Evolutionary conservation across 2,329 filamentous ascomycete genomes (phyloP), one percentile per base, ranked within the genome.

Genomic region (Trichoderma afroharzianum): DNA sequence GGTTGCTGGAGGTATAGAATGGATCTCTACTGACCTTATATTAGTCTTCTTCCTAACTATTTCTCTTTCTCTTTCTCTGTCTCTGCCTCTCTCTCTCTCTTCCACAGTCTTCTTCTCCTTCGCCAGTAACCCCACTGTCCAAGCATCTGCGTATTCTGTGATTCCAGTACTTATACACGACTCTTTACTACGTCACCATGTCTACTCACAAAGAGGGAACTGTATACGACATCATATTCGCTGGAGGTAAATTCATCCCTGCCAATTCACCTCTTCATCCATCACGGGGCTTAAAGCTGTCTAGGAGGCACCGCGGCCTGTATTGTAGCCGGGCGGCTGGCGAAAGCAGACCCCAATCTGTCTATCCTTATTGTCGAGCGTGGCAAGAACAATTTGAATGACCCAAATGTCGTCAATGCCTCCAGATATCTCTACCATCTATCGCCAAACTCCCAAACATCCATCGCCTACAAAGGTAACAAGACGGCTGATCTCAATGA

Each of bases 311-410:
- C 75, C 2, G 73, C 76, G 4, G 78, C 76, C 26, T 78, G 77
- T 32, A 74, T 79, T 12, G 71, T 75, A 3, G 78, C 78, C 6
- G 73, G 75, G 4, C 73, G 78, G 4, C 73, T 80, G 0, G 75
- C 77, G 5, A 72, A 77, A 53, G 75, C 75, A 4, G 73, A 78
- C 32, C 75, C 78, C 0, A 66, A 57, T n/a, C 53, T 79, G 14
- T 76, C 75, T 1, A 77, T 79, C 8, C 72, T 76, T 3, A 43
- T 80, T 28, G 71, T 80, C 33, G 79, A 81, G 59, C 73, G 72
- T 43, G 79, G 78, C 4, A 72, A 62, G 21, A 76, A 77, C 63
- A 79, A 78, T 26, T 73, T 74, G 9, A 70, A 79, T 7, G 74
- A 77, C 11, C 75, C 76, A 0, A 73, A 72, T 14, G 73, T 80